Evolutionary conservation across 768 basidiomycete genomes (phyloP), one percentile per base, ranked within the genome.

Genomic region (Chiua virens): DNA sequence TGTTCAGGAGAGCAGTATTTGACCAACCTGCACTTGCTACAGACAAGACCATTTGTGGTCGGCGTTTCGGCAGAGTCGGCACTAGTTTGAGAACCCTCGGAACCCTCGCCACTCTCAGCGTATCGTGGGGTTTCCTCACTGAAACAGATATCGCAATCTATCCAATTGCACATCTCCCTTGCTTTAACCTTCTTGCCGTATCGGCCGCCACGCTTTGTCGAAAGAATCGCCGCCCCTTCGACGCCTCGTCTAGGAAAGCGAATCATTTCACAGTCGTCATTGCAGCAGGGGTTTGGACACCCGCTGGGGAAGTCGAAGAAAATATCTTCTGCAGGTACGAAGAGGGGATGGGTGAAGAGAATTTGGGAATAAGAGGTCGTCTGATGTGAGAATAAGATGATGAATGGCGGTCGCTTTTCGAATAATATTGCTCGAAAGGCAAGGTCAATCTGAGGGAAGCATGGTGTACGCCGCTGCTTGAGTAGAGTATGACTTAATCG

Each of bases 341-440:
- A 88, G 27, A 79, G 73, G 20, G 77, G 75, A 61, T 87, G 79
- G 1, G 87, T 87, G 75, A 89, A 89, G 65, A 89, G 79, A 54
- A 89, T 87, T 69, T 88, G 87, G 30, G 87, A 89, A 58, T 87
- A 89, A 15, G 87, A 89, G 10, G 85, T 86, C 25, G 85, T 85
- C 64, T 89, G 86, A 62, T 86, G 86, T 23, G 87, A 89, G 68
- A 89, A 89, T 55, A 89, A 76, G 41, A 89, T 78, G 59, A 89
- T 73, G 67, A 89, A 89, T 34, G 83, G 87, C 5, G 87, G 87
- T 44, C 76, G 79, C 62, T 88, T 88, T 68, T 89, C 87, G 71
- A 83, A 77, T 4, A 89, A 75, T 58, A 89, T 83, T 13, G 87
- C 86, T 35, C 87, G 85, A 47, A 89, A 75, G 32, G 83, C 81